Evolutionary conservation across 2,329 filamentous ascomycete genomes (phyloP), one percentile per base, ranked within the genome.

Genomic region (Sporothrix variecibatus): DNA sequence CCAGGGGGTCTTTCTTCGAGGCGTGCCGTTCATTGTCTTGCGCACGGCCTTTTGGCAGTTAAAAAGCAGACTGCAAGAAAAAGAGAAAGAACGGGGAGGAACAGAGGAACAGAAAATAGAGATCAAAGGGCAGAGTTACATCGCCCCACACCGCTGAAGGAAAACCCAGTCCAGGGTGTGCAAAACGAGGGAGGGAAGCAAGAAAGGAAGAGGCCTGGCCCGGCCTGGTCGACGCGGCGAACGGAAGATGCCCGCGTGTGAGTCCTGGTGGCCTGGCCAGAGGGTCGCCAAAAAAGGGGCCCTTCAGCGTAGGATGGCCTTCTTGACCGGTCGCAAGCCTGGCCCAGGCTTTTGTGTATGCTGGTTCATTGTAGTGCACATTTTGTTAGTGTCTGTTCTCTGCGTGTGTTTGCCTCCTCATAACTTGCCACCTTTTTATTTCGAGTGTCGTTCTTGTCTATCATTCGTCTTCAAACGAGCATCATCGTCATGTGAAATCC

Each of bases 81-180:
- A 43, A 28, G 15, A 6, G 17, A 43, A 23, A 15, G 46, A 26
- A 65, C 17, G 5, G 20, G 9, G 15, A 8, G 23, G 40, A 40
- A 28, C 5, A 9, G 12, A 46, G 12, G 23, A 46, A 28, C 23
- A 17, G 26, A 43, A 12, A 20, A 68, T n/a, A 46, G 17, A 46
- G 64, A 28, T 28, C n/a, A 56, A n/a, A 23, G 2, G 26, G 20
- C 43, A 34, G 23, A n/a, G 71, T 73, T 1, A 23, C 49, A 26
- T 15, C 2, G 71, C 71, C 49, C 71, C 71, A 73, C 71, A 73
- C 62, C 62, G 62, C 71, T 73, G 71, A 73, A 68, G 71, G 31
- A 28, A 65, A 65, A 17, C 8, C 8, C 12, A n/a, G 34, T 17
- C 34, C 60, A 65, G 60, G 34, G 56, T 34, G 28, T 3, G 31